These are phyloP conservation scores for Flaveria trinervia DNA, from an alignment of 129 eudicot species.

Conservation along the genomic window DNA sequence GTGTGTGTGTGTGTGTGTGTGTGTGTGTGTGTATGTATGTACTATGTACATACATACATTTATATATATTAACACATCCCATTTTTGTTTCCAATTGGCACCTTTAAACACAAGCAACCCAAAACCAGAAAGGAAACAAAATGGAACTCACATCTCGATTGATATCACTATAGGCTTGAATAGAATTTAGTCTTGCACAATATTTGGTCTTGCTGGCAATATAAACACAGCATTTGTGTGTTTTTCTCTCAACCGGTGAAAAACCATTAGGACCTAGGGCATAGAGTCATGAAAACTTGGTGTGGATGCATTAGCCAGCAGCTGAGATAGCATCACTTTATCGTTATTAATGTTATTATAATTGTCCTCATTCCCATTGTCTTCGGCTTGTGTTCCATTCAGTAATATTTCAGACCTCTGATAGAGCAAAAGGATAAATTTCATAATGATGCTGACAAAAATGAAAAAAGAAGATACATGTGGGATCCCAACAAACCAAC, in stretches of 20 bases:
- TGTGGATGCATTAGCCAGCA: conserved; percentile 83
- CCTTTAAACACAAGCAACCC: conserved; percentile 3
- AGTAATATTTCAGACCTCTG: conserved; percentile 69
- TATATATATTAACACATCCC: not conserved
- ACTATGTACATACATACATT: no score
- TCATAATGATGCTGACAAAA: not conserved
- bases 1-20: no score
- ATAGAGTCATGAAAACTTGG: conserved; percentile 81
- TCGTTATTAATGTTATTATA: conserved; percentile 29
- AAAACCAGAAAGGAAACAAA: not conserved
- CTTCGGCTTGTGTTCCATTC: conserved; percentile 63
- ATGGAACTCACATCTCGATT: conserved; percentile 84
- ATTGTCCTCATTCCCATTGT: conserved; percentile 63
- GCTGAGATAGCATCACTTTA: conserved; percentile 76
- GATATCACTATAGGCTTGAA: conserved; percentile 85
- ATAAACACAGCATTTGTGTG: conserved; percentile 91
- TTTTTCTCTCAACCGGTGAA: conserved; percentile 53
- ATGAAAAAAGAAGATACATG: not conserved
- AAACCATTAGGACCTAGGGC: conserved; percentile 65
- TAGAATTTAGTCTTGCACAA: conserved; percentile 80
- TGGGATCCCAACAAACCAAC: conserved; percentile 46
- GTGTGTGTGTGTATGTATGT: no score
- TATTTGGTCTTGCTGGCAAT: conserved; percentile 79
- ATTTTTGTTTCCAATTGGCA: not conserved
- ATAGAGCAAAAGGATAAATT: conserved; percentile 23